These are phyloP conservation scores for Crithidia fasciculata DNA, from an alignment of 208 protist genomes.

Conservation along the genomic window DNA sequence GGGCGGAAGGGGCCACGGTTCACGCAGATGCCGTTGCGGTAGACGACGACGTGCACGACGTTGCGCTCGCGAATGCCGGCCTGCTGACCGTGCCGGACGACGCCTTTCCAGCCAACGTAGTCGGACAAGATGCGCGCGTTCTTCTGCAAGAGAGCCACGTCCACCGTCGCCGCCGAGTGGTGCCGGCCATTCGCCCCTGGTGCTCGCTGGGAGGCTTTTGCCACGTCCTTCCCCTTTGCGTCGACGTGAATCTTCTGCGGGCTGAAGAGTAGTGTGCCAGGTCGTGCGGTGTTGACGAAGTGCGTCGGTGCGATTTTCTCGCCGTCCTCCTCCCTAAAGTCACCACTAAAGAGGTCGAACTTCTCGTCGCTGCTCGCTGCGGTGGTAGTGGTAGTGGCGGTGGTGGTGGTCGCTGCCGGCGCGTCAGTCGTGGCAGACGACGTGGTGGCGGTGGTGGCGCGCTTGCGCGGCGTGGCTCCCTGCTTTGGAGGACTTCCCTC, in stretches of 20 bases:
- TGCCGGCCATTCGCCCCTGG: not conserved
- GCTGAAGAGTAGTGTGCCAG: conserved; percentile 22
- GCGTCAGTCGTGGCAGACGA: not conserved
- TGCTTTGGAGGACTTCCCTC: not conserved
- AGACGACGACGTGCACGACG: conserved; percentile 82
- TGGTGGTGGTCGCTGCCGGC: not conserved
- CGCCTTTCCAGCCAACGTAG: conserved; percentile 78
- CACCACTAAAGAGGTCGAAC: conserved; percentile 27
- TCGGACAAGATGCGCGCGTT: conserved; percentile 88
- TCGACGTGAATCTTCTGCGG: conserved; percentile 15
- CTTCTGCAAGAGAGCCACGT: conserved; percentile 65
- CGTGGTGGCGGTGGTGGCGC: not conserved
- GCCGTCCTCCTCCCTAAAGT: conserved; percentile 4
- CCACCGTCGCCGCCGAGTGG: conserved; percentile 28
- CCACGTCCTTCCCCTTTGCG: not conserved
- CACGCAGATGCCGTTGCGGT: conserved; percentile 92
- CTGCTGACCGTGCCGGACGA: conserved; percentile 62
- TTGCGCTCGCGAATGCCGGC: conserved; percentile 76
- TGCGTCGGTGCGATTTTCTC: conserved; percentile 5
- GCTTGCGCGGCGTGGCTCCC: not conserved
- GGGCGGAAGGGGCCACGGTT: conserved; percentile 87
- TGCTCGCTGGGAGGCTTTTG: not conserved
- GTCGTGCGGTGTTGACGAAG: conserved; percentile 15
- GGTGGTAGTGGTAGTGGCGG: not conserved
- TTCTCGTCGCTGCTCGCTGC: not conserved